Conservation (phyloP, 495 filamentous ascomycete genomes). For the Hapsidospora chrysogenum region DNA sequence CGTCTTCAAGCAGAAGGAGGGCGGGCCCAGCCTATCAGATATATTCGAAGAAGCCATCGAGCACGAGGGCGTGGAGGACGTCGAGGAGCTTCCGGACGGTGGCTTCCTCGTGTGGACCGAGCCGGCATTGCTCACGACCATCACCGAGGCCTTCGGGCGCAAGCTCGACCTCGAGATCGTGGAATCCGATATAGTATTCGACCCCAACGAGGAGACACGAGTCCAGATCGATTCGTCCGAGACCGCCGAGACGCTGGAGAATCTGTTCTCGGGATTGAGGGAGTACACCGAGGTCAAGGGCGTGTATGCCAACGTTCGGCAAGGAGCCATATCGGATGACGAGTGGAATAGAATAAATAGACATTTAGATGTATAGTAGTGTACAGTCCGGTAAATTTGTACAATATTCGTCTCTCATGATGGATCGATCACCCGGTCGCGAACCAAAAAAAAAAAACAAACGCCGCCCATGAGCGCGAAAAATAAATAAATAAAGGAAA, state of each 20-base stretch:
- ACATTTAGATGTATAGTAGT: constrained; percentile 1
- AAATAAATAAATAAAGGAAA: no score
- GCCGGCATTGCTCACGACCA: constrained; percentile 46
- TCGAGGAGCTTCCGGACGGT: constrained; percentile 52
- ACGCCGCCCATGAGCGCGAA: no score
- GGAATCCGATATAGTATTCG: constrained; percentile 69
- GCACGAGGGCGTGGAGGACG: constrained; percentile 58
- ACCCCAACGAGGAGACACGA: constrained; percentile 62
- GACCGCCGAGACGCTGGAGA: constrained; percentile 32
- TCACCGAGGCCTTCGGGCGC: constrained; percentile 43
- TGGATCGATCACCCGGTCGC: no score
- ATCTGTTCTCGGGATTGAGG: constrained; percentile 33
- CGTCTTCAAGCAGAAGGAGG: constrained; percentile 40
- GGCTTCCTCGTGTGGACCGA: constrained; percentile 61
- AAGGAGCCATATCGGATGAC: constrained; percentile 24
- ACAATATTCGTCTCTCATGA: no score
- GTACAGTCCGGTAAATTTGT: constrained; percentile 2
- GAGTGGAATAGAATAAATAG: constrained; percentile 30
- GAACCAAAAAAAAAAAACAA: no score
- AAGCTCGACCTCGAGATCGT: constrained; percentile 44
- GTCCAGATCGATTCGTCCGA: constrained; percentile 34
- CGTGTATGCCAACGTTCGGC: constrained; percentile 45
- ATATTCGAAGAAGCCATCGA: constrained; percentile 76
- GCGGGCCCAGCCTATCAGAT: constrained; percentile 44
- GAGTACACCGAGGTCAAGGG: constrained; percentile 50